Conservation (phyloP, 345 rosid genomes). For the Heritiera fomes region DNA sequence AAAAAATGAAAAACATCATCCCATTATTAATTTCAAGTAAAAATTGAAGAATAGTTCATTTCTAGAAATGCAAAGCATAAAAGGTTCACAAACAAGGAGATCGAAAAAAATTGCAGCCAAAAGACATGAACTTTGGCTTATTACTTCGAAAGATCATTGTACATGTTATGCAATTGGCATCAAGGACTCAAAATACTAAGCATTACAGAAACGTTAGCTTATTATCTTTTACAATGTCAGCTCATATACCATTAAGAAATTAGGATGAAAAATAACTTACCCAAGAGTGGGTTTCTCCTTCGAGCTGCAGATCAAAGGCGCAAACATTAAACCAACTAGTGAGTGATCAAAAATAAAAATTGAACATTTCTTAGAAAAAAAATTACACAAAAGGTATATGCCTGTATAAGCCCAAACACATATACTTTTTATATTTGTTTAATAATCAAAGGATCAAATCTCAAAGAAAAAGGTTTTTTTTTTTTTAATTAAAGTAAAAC, state of each 20-base stretch:
- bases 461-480: neutral
- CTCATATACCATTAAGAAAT: neutral
- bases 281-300: constrained; percentile 97
- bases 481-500: neutral
- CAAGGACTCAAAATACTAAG: neutral
- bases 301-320: constrained; percentile 53
- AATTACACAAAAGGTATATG: neutral
- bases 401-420: neutral
- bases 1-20: neutral
- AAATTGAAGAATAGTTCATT: neutral
- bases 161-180: neutral
- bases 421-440: neutral
- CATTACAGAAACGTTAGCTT: neutral
- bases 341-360: neutral
- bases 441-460: neutral
- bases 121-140: neutral
- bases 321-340: constrained; percentile 18
- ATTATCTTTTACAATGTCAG: neutral
- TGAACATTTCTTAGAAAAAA: neutral
- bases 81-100: neutral
- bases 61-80: neutral
- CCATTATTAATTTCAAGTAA: neutral
- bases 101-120: neutral
- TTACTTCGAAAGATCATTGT: neutral
- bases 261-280: constrained; percentile 34